Evolutionary conservation across 2,329 filamentous ascomycete genomes (phyloP).

Genomic region (Didymellaceae sp.): DNA sequence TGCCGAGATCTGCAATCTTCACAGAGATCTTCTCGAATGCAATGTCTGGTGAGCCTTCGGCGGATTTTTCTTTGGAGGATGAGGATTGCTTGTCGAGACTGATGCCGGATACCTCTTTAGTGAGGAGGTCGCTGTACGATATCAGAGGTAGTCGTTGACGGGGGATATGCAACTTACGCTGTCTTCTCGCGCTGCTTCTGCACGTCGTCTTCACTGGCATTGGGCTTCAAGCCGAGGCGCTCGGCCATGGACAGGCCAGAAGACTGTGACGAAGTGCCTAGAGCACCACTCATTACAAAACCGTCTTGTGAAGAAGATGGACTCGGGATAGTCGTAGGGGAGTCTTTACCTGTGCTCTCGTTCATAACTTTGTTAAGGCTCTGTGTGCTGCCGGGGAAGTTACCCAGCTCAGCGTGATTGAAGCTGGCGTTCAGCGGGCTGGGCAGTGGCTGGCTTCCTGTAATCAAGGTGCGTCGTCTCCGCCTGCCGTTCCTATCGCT

Average conservation of each 20-base stretch:
- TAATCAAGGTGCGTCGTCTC: slow-evolving; percentile 90
- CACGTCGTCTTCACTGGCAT: slow-evolving; percentile 58
- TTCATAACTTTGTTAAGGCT: slow-evolving; percentile 86
- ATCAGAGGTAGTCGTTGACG: slow-evolving; percentile 2
- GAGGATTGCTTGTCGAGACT: slow-evolving; percentile 75
- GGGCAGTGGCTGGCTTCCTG: slow-evolving; percentile 92
- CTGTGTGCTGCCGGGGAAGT: slow-evolving; percentile 64
- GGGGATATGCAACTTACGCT: slow-evolving; percentile 67
- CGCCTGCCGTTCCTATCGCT: slow-evolving; percentile 91
- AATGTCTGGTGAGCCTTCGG: slow-evolving; percentile 68
- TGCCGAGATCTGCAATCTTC: slow-evolving; percentile 97
- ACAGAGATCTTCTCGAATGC: slow-evolving; percentile 87
- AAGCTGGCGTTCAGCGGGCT: slow-evolving; percentile 94
- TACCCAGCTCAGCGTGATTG: slow-evolving; percentile 73
- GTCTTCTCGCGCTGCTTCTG: slow-evolving; percentile 91
- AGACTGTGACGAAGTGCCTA: slow-evolving; percentile 56
- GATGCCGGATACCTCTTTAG: slow-evolving; percentile 92
- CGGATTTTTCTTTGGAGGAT: slow-evolving; percentile 57
- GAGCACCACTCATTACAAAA: slow-evolving; percentile 63
- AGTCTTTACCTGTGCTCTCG: slow-evolving; percentile 68
- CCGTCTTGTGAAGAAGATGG: slow-evolving; percentile 50
- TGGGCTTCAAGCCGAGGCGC: slow-evolving; percentile 60
- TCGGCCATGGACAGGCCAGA: slow-evolving; percentile 64
- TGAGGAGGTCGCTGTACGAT: slow-evolving; percentile 75
- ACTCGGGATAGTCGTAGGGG: slow-evolving; percentile 51